Base-by-base conservation (phyloP, 441 rosid genomes). In the Geranium incanum region DNA sequence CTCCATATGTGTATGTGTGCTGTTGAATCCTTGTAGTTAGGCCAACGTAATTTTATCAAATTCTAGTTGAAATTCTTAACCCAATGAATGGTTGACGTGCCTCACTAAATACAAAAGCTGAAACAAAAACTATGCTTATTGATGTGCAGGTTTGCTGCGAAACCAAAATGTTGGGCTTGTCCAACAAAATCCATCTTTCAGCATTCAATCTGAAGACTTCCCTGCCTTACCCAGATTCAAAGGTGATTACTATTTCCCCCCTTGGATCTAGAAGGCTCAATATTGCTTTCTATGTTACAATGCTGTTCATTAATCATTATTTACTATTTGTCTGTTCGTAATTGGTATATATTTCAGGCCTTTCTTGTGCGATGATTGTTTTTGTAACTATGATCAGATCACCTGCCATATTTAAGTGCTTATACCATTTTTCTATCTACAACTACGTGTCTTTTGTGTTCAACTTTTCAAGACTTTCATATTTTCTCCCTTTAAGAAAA, bases 201-300 rank as follows among this genome's bases (percentile, higher is more conserved):
- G 66, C 9, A 60, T 60, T 60, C 66, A 60, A 60, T 60, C 66
- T 23, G 66, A 60, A 60, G 66, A 60, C 23, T 60, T 60, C 66
- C 66, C 66, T 60, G 66, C 66, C 66, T 23, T 60, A 21, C 66
- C 66, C 21, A 60, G 66, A 60, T 60, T 60, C 36, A 60, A 60
- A 60, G 66, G 66, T 60, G 66, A 28, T 28, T 36, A 21, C 9
- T 52, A n/a, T 36, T 0, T 9, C 9, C 9, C 11, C 36, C 66
- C 4, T 23, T 60, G 12, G 36, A 19, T 60, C 66, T 60, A 19
- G 36, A 23, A 60, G 36, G 8, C n/a, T 60, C n/a, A 60, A 5
- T 52, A 52, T 12, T 52, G 59, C 3, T 60, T 18, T 60, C 12
- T 18, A 21, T 52, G 66, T 60, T 60, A 60, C 66, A 21, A 60